Evolutionary conservation across 1,284 basidiomycete species (phyloP).

Genomic region (Trametes hirsuta): DNA sequence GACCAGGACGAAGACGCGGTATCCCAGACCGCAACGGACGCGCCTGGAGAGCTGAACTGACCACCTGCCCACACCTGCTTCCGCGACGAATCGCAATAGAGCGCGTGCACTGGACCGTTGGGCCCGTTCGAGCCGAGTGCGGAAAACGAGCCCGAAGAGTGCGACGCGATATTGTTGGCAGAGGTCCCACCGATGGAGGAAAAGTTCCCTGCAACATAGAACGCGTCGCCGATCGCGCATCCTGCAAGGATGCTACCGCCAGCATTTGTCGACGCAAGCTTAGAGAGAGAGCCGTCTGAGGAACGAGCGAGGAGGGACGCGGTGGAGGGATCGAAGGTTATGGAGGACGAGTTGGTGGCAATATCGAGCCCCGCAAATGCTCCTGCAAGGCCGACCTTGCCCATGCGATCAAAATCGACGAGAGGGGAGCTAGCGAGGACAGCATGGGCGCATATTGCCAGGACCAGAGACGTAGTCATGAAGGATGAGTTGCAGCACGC

Average conservation of each 20-base stretch:
- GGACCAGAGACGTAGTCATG: conserved; percentile 26
- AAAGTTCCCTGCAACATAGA: conserved; percentile 83
- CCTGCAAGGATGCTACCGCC: conserved; percentile 71
- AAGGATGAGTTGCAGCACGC: conserved; percentile 8
- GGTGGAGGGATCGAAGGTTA: conserved; percentile 67
- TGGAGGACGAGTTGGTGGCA: conserved; percentile 58
- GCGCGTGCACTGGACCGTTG: conserved; percentile 71
- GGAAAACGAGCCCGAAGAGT: conserved; percentile 63
- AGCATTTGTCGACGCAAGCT: conserved; percentile 68
- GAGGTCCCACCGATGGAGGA: conserved; percentile 61
- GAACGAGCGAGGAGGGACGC: conserved; percentile 74
- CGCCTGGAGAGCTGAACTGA: conserved; percentile 70
- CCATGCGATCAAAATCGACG: conserved; percentile 92
- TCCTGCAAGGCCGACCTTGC: conserved; percentile 84
- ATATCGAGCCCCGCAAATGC: conserved; percentile 85
- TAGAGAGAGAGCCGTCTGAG: conserved; percentile 61
- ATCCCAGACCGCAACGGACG: conserved; percentile 84
- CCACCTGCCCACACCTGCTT: conserved; percentile 88
- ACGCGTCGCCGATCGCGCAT: conserved; percentile 61
- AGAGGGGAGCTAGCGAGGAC: conserved; percentile 69
- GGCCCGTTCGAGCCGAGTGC: conserved; percentile 63
- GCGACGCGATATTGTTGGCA: conserved; percentile 74
- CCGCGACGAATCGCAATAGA: conserved; percentile 82
- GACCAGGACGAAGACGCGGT: conserved; percentile 68
- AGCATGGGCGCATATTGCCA: conserved; percentile 33